Conservation (phyloP, 2,329 filamentous ascomycete genomes). For the Thelonectria rubi region DNA sequence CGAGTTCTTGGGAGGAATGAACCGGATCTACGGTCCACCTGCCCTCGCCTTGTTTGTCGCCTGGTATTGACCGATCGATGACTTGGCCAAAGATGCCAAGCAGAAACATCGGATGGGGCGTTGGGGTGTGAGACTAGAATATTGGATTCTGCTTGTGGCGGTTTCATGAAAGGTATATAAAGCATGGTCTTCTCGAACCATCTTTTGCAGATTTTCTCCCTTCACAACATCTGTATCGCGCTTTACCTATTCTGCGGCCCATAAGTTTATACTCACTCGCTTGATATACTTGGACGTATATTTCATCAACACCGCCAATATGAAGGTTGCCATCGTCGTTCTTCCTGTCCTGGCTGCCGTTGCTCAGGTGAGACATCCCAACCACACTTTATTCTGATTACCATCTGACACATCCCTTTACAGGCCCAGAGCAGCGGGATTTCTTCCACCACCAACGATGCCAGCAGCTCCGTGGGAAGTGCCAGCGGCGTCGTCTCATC, state of each 20-base stretch:
- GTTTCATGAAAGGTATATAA: not conserved
- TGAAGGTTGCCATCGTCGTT: conserved; percentile 13
- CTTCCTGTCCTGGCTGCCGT: conserved; percentile 3
- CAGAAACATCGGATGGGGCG: not conserved
- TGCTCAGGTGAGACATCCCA: not conserved
- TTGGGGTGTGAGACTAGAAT: not conserved
- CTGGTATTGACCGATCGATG: not conserved
- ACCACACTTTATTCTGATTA: not conserved
- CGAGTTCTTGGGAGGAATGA: not conserved
- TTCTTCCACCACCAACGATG: not conserved
- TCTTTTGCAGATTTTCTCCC: not conserved
- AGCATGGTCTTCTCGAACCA: not conserved
- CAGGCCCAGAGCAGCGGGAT: conserved; percentile 7
- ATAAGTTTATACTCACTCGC: not conserved
- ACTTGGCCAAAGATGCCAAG: not conserved
- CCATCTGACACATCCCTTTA: not conserved
- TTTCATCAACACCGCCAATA: not conserved
- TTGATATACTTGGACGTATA: not conserved
- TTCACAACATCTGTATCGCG: not conserved
- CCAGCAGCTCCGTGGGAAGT: conserved; percentile 1
- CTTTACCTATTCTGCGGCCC: not conserved
- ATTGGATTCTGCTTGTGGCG: not conserved
- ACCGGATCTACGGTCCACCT: not conserved
- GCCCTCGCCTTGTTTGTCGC: not conserved
- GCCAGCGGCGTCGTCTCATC: conserved; percentile 2